Evolutionary conservation across 306 rosid genomes (phyloP), one percentile per base, ranked within the genome.

Genomic region (Castanea crenata): DNA sequence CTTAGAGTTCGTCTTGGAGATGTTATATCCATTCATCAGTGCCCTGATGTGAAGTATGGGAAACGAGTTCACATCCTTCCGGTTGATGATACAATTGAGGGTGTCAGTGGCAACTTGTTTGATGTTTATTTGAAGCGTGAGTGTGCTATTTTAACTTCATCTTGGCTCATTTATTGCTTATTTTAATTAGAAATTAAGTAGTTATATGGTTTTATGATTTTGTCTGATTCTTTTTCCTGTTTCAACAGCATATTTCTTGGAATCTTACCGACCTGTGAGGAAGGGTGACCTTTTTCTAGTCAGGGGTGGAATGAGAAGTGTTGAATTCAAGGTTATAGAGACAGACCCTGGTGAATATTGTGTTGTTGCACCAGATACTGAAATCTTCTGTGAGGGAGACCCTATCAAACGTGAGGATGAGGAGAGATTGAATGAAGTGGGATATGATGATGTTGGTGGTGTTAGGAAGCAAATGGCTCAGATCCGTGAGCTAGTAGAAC

Each of bases 391-490:
- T 67, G 94, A 88, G 56, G 92, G 92, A 69, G 91, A 90, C 35
- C 92, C 94, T 9, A 54, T 90, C 75, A 88, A 85, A 80, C 88
- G 87, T 18, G 94, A 90, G 57, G 94, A 90, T 71, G 94, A 90
- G 82, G 92, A 88, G 79, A 88, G 78, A 76, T 69, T 90, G 54
- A 85, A 90, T 55, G 92, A 88, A 74, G 80, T 87, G 34, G 91
- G 94, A 49, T 88, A 90, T 79, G 92, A 90, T 88, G 90, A 88
- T 83, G 91, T 86, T 82, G 95, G 95, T 56, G 95, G 92, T 76
- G 95, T 91, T 58, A 84, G 93, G 85, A 91, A 89, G 78, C 96
- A 89, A 79, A 91, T 91, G 96, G 92, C 93, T 73, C 92, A 91
- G 78, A 91, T 91, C n/a, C 92, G 91, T 3, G 92, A 91, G 78